Percentiles rank a stretch among this genome's conserved stretches.
These are phyloP conservation scores for Kalaharituber pfeilii DNA, from an alignment of 2,329 filamentous ascomycete genomes.

Conservation along the genomic window DNA sequence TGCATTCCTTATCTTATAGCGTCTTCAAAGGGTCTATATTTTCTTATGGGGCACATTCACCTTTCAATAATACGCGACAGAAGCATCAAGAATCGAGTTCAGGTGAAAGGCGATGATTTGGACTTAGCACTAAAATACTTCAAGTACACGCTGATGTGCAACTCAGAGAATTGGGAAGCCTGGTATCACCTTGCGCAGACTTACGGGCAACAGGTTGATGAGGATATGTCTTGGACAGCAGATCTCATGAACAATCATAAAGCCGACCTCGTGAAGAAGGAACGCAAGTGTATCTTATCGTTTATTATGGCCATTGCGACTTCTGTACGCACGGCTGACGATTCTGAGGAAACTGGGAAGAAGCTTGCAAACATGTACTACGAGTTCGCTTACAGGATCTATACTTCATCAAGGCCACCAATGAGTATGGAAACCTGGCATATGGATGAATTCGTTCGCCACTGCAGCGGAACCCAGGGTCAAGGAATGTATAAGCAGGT, in stretches of 20 bases:
- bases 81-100: slow-evolving; percentile 23
- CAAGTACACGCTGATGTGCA: slow-evolving; percentile 24
- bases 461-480: slow-evolving; percentile 37
- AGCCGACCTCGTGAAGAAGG: slow-evolving; percentile 26
- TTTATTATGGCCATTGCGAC: slow-evolving; percentile 49
- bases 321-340: slow-evolving; percentile 40
- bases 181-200: slow-evolving; percentile 30
- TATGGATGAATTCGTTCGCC: slow-evolving; percentile 43
- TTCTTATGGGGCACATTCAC: slow-evolving; percentile 16
- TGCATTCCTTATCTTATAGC: no score
- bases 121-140: slow-evolving; percentile 27
- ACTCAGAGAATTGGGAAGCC: slow-evolving; percentile 28
- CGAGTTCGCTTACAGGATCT: slow-evolving; percentile 51
- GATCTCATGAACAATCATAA: slow-evolving; percentile 29
- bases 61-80: slow-evolving; percentile 21
- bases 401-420: slow-evolving; percentile 50
- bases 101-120: slow-evolving; percentile 28
- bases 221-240: slow-evolving; percentile 29
- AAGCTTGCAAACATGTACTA: slow-evolving; percentile 48
- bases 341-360: slow-evolving; percentile 35
- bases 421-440: slow-evolving; percentile 50
- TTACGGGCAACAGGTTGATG: slow-evolving; percentile 28
- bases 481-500: slow-evolving; percentile 40
- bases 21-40: slow-evolving; percentile 21
- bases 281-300: slow-evolving; percentile 24